phyloP scores from a whole-genome alignment of 1,284 basidiomycete genomes.

The Psilocybe mexicana region DNA sequence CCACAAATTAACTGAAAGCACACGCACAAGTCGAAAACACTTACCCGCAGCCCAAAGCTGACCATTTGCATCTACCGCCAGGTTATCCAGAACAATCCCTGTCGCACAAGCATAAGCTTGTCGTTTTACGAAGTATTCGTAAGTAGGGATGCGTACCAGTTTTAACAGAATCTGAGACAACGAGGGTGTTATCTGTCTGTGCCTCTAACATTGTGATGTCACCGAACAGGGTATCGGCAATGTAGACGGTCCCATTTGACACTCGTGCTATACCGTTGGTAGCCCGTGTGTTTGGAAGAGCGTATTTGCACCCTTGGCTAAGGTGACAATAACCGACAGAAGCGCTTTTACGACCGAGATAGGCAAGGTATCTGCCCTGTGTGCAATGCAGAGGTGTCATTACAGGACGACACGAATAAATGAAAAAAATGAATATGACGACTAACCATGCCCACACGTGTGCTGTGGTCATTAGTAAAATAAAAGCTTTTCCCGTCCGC shows the following conservation, averaged over 20 bases:
- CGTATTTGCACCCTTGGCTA: conserved; percentile 58
- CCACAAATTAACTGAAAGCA: not conserved
- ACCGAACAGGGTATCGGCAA: conserved; percentile 44
- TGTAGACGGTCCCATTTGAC: conserved; percentile 57
- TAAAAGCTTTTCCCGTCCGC: conserved; percentile 61
- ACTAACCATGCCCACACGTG: conserved; percentile 56
- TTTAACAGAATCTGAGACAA: conserved; percentile 36
- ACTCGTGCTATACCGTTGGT: conserved; percentile 61
- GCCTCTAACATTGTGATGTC: conserved; percentile 50
- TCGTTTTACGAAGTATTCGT: not conserved
- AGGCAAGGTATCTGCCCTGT: conserved; percentile 35
- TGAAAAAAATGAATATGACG: not conserved
- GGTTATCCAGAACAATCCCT: conserved; percentile 57
- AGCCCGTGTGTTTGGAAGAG: conserved; percentile 41
- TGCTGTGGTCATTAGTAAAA: conserved; percentile 68
- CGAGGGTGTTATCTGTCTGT: conserved; percentile 55
- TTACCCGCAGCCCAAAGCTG: conserved; percentile 59
- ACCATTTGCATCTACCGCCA: conserved; percentile 56
- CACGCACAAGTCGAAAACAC: conserved; percentile 7
- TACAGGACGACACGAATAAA: not conserved
- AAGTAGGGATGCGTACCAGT: conserved; percentile 19
- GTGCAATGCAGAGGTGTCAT: not conserved
- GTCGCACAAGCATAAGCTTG: conserved; percentile 1
- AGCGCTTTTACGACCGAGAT: conserved; percentile 35
- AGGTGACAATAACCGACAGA: conserved; percentile 62